phyloP scores from a whole-genome alignment of 1,284 basidiomycete species.

The Vanrija sp. region DNA sequence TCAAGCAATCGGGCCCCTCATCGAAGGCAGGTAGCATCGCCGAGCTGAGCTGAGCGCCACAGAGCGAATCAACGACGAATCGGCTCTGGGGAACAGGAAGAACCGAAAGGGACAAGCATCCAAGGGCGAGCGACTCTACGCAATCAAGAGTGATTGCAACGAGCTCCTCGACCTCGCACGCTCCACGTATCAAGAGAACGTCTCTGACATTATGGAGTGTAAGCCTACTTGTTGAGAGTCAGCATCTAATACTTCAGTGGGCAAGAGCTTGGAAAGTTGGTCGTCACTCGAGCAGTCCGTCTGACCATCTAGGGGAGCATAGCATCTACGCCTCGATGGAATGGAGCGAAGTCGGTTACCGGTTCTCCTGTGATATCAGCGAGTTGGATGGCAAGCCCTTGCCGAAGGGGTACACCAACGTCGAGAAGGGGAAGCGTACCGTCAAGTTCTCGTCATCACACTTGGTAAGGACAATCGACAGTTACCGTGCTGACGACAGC shows the following conservation, averaged over 20 bases:
- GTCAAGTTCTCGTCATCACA: conserved; percentile 69
- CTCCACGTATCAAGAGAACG: conserved; percentile 85
- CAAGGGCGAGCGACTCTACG: conserved; percentile 70
- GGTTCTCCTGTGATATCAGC: conserved; percentile 1
- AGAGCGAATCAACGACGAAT: conserved; percentile 25
- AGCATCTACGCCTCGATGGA: conserved; percentile 4
- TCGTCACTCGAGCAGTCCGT: too few species aligned
- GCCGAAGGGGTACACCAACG: conserved; percentile 6
- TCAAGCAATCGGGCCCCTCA: conserved; percentile 4
- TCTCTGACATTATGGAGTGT: conserved; percentile 62
- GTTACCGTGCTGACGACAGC: conserved; percentile 4
- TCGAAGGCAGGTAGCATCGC: conserved; percentile 11
- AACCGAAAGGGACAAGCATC: conserved; percentile 8
- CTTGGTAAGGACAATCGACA: conserved; percentile 56
- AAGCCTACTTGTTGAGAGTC: not conserved
- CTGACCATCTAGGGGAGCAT: conserved; percentile 1
- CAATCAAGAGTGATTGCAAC: conserved; percentile 74
- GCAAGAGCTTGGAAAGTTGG: not conserved
- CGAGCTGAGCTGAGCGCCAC: not conserved
- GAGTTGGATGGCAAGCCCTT: conserved; percentile 2
- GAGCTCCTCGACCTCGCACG: conserved; percentile 85
- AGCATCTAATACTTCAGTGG: not conserved
- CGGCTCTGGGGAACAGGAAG: conserved; percentile 6
- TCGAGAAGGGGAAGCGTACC: conserved; percentile 15
- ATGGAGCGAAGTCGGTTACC: conserved; percentile 11